These are phyloP conservation scores for Aspergillus sclerotialis DNA, from an alignment of 2,329 filamentous ascomycete genomes.

Conservation along the genomic window DNA sequence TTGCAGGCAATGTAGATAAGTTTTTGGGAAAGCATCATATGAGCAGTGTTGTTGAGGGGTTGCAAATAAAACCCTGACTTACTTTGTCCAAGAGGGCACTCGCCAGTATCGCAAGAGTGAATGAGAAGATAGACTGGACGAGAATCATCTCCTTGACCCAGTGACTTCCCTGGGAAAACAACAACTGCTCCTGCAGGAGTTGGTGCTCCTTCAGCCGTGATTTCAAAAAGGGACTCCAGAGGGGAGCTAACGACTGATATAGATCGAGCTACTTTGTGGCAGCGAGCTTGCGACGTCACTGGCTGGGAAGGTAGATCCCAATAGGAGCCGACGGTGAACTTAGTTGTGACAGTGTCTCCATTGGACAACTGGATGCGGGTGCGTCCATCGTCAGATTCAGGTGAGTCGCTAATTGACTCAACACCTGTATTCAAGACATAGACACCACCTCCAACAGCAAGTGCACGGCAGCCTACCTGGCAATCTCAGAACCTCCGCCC, in stretches of 20 bases:
- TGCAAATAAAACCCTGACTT: conserved; percentile 44
- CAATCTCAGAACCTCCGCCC: conserved; percentile 81
- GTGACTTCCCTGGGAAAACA: conserved; percentile 28
- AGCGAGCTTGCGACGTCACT: conserved; percentile 7
- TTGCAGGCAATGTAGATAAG: conserved; percentile 99
- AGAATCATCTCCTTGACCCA: conserved; percentile 20
- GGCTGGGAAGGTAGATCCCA: conserved; percentile 29
- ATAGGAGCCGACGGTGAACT: conserved; percentile 27
- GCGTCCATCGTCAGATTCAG: conserved; percentile 11
- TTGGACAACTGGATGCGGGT: conserved; percentile 27
- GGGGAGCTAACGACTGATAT: conserved; percentile 64
- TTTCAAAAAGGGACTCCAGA: conserved; percentile 61
- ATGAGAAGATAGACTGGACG: conserved; percentile 56
- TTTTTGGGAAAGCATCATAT: conserved; percentile 89
- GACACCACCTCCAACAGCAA: conserved; percentile 81
- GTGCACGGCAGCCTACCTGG: conserved; percentile 88
- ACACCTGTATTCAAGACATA: conserved; percentile 78
- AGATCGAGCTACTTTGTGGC: conserved; percentile 48
- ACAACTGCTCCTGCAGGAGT: conserved; percentile 59
- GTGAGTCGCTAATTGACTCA: conserved; percentile 21
- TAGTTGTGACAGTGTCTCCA: conserved; percentile 31
- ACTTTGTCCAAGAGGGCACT: conserved; percentile 87
- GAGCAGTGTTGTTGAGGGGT: conserved; percentile 26
- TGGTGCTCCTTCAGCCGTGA: conserved; percentile 66
- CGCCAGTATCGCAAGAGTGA: conserved; percentile 86